Evolutionary conservation across 2,329 filamentous ascomycete species (phyloP), one percentile per base, ranked within the genome.

Genomic region (Blastomyces parvus): DNA sequence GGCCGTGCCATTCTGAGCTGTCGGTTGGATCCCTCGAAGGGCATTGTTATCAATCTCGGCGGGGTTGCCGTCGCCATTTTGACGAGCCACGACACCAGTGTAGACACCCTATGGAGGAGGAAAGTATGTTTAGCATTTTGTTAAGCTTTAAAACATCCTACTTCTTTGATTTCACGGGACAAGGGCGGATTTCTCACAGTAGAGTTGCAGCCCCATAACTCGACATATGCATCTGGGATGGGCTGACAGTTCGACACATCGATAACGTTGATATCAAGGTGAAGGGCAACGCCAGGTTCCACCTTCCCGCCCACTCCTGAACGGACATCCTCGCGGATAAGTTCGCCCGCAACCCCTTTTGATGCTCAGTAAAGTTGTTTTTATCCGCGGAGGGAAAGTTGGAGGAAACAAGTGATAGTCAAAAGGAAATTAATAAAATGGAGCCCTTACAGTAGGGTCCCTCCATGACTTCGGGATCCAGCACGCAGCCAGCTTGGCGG

Each of bases 381-480:
- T 17, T 42, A 42, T 25, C 22, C 17, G 14, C 44, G 22, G 3
- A 30, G 9, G 30, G 2, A 9, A 50, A 61, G 46, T 13, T 50
- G 22, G 46, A 27, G 22, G 25, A 27, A 50, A 44, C 14, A 44
- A 44, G 42, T 19, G 14, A 44, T 44, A 44, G 9, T 38, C 9
- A 9, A 25, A 44, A n/a, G n/a, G n/a, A 40, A 1, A 30, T 30
- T 2, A 30, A 44, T 44, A 44, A 44, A 44, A 44, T 44, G 40
- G 9, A 25, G 7, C 19, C 48, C 61, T 44, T 48, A 61, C 57
- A 63, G 59, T 63, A 60, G 7, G 57, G 59, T 17, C 80, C 80
- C 67, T 81, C 73, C 2, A 76, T 81, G 22, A 77, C 76, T 68
- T 82, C 79, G 1, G 80, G 80, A 27, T 75, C 77, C 40, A 82